Conservation (phyloP, 164 flowering plant species). For the Nymphaea colorata region DNA sequence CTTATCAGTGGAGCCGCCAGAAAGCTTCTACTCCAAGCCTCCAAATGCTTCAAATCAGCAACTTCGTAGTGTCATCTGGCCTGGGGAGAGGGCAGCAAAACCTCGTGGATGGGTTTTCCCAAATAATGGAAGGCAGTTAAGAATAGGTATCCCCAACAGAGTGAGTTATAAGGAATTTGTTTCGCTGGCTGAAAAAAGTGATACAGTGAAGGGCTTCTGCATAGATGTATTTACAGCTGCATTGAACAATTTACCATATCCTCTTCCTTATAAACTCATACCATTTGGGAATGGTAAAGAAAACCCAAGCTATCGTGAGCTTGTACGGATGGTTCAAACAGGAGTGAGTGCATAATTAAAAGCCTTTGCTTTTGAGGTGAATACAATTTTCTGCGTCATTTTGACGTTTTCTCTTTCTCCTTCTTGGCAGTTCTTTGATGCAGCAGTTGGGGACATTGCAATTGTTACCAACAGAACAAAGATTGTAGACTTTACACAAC, state of each 20-base stretch:
- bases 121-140: slow-evolving; percentile 31
- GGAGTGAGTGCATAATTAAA: slow-evolving; percentile 38
- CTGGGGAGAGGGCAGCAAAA: slow-evolving; percentile 36
- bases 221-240: slow-evolving; percentile 64
- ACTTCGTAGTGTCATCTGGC: slow-evolving; percentile 46
- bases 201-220: slow-evolving; percentile 42
- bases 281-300: slow-evolving; percentile 49
- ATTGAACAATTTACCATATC: slow-evolving; percentile 40
- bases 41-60: slow-evolving; percentile 12
- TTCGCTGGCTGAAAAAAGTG: slow-evolving; percentile 13
- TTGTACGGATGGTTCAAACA: slow-evolving; percentile 38
- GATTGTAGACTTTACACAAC: slow-evolving; percentile 77
- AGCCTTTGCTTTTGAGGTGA: neutral
- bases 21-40: slow-evolving; percentile 25
- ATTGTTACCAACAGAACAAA: slow-evolving; percentile 55
- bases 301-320: slow-evolving; percentile 50
- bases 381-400: neutral
- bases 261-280: slow-evolving; percentile 35
- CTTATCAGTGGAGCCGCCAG: slow-evolving; percentile 44
- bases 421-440: slow-evolving; percentile 51
- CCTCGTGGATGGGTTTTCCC: slow-evolving; percentile 75
- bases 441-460: slow-evolving; percentile 70
- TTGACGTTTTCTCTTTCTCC: neutral
- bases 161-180: slow-evolving; percentile 49
- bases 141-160: slow-evolving; percentile 54